Evolutionary conservation across 805 yeast genomes (phyloP), one percentile per base, ranked within the genome.

Genomic region (Torulaspora microellipsoides): DNA sequence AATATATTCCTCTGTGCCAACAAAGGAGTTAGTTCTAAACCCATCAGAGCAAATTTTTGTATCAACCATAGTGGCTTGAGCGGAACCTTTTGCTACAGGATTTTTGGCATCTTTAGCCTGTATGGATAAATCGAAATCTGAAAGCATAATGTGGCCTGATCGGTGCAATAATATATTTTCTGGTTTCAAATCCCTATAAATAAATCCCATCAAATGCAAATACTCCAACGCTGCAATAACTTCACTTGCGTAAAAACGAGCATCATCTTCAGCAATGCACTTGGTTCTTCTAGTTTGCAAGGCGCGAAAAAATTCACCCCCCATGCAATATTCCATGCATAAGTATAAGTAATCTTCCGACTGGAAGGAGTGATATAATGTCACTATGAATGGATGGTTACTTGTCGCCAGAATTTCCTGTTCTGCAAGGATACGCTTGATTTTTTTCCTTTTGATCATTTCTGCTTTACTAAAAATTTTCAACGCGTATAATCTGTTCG

Each of bases 311-410:
- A 93, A 93, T 67, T 95, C 99, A 36, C 99, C 99, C 27, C 99
- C 99, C 89, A 93, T 88, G 60, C 99, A 93, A 59, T 91, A 93
- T 63, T 93, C 99, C 96, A 95, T 91, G 66, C 99, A 93, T 32
- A 93, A 75, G 55, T 89, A 93, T 9, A 93, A 67, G 59, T 85
- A 81, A 55, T 90, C 97, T 47, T 87, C 93, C 3, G 95, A 84
- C 67, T 93, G 99, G 69, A 93, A 93, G 0, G 96, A 89, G 65
- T 93, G 99, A 59, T 93, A 91, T 20, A 93, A 71, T 0, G 99
- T 88, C 27, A 93, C 98, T 53, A 93, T 95, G 59, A 95, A 93
- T 0, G 99, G 99, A 65, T 95, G 98, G 61, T 90, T 89, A 29
- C 91, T 83, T 2, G 97, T 86, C 3, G 97, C 95, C 46, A 93